Evolutionary conservation across 1,139 yeast genomes (phyloP), one percentile per base, ranked within the genome.

Genomic region (Hyphopichia khmerensis): DNA sequence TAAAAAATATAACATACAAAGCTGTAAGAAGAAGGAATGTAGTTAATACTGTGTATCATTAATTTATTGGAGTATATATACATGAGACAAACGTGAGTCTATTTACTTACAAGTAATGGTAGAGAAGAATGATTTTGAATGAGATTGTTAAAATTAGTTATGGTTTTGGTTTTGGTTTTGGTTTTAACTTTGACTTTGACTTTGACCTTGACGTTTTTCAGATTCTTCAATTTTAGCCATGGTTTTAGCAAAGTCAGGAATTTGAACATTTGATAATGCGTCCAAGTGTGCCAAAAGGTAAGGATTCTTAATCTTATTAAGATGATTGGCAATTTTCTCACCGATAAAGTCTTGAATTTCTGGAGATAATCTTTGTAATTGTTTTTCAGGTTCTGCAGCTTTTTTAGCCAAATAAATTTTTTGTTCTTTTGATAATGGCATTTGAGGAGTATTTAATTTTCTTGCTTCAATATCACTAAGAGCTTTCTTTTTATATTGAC

Each of bases 261-360:
- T 52, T 32, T 50, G 56, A 23, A 56, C 41, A 32, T 55, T 54
- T 5, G 75, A 67, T 48, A 72, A 67, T 9, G 63, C 60, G 18
- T 72, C 75, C 63, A 73, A 69, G 48, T 72, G 78, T 7, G 59
- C 55, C 51, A 60, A 56, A 55, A 70, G 52, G 39, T 64, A 62
- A 13, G 74, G 73, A 50, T 65, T 68, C 18, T 63, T 64, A 40
- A 72, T 67, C 45, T 57, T 65, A 53, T 69, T 75, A 52, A 77
- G 60, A 55, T 77, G 82, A 37, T 69, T 67, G 19, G 84, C 84
- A 56, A 85, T 87, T 62, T 70, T 81, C 47, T 76, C 69, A 52
- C 96, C 95, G 56, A 91, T 80, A 56, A 75, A 78, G 27, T 79
- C 81, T 64, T 82, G 76, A 52, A 87, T 77, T 55, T 87, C 95